A percentile compares a stretch with the other conserved stretches of the same genome.
Evolutionary conservation across 805 yeast genomes (phyloP).

Genomic region (Yamadazyma tumulicola): DNA sequence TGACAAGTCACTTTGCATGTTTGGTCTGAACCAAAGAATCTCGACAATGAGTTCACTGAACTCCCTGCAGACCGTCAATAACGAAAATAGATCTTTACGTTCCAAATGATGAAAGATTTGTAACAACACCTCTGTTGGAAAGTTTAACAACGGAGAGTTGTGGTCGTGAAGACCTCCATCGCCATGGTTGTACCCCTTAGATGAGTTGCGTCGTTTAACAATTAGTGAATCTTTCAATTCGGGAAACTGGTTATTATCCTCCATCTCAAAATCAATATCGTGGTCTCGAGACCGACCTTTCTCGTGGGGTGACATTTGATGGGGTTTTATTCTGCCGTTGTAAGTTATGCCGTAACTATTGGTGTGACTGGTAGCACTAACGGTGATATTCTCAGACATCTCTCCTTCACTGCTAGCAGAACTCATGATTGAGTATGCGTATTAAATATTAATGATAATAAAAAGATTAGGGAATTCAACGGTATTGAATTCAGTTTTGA

Average conservation of each 20-base stretch:
- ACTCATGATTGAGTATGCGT: too few species aligned
- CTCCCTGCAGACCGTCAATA: slow-evolving; percentile 71
- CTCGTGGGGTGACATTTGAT: neutral
- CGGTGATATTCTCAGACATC: slow-evolving; percentile 2
- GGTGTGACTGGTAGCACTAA: neutral
- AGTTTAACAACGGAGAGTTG: slow-evolving; percentile 40
- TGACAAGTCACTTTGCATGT: slow-evolving; percentile 48
- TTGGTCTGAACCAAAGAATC: slow-evolving; percentile 84
- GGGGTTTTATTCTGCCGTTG: slow-evolving; percentile 4
- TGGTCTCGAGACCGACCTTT: slow-evolving; percentile 6
- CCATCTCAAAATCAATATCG: slow-evolving; percentile 26
- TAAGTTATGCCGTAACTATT: slow-evolving; percentile 2
- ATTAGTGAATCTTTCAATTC: slow-evolving; percentile 35
- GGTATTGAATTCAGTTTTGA: too few species aligned
- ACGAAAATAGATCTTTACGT: slow-evolving; percentile 57
- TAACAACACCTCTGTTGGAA: slow-evolving; percentile 61
- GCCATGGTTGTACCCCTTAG: slow-evolving; percentile 13
- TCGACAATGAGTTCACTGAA: slow-evolving; percentile 81
- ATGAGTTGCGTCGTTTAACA: slow-evolving; percentile 22
- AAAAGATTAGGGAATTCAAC: too few species aligned
- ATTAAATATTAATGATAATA: too few species aligned
- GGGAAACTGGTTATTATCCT: slow-evolving; percentile 31
- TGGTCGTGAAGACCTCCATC: slow-evolving; percentile 20
- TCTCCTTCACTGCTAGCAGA: slow-evolving; percentile 12
- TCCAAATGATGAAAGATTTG: slow-evolving; percentile 63